These are phyloP conservation scores for Phytopythium vexans DNA, from an alignment of 352 stramenopile species.

Conservation along the genomic window DNA sequence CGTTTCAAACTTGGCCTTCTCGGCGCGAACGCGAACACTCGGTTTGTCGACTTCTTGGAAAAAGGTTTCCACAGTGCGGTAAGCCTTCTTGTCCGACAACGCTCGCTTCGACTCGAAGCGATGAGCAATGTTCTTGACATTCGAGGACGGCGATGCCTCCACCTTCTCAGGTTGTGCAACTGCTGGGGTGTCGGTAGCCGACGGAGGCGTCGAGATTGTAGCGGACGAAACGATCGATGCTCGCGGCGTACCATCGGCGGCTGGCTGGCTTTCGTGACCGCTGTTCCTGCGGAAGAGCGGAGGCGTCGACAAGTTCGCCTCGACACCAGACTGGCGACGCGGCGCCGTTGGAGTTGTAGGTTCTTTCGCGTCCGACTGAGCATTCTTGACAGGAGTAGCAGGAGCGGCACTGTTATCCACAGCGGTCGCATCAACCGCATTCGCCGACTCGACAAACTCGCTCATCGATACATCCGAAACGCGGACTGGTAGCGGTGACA, in stretches of 20 bases:
- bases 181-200: slow-evolving; percentile 9
- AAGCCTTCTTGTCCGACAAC: slow-evolving; percentile 36
- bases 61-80: slow-evolving; percentile 27
- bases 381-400: no score
- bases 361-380: no score
- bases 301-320: not conserved
- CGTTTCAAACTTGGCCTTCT: slow-evolving; percentile 39
- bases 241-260: no score
- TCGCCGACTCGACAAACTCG: no score
- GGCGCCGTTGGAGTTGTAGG: no score
- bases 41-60: slow-evolving; percentile 32
- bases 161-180: not conserved
- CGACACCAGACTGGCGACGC: no score
- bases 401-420: no score
- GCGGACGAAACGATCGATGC: not conserved
- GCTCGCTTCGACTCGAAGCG: slow-evolving; percentile 65
- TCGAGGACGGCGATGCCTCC: slow-evolving; percentile 6
- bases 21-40: slow-evolving; percentile 29
- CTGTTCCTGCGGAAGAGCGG: slow-evolving; percentile 2
- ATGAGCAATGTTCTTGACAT: slow-evolving; percentile 45
- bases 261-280: slow-evolving; percentile 1
- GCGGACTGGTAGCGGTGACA: no score
- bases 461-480: no score
- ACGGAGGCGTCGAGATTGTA: slow-evolving; percentile 1
- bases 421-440: no score